Evolutionary conservation across 768 basidiomycete species (phyloP).

Genomic region (Arthromyces matolae): DNA sequence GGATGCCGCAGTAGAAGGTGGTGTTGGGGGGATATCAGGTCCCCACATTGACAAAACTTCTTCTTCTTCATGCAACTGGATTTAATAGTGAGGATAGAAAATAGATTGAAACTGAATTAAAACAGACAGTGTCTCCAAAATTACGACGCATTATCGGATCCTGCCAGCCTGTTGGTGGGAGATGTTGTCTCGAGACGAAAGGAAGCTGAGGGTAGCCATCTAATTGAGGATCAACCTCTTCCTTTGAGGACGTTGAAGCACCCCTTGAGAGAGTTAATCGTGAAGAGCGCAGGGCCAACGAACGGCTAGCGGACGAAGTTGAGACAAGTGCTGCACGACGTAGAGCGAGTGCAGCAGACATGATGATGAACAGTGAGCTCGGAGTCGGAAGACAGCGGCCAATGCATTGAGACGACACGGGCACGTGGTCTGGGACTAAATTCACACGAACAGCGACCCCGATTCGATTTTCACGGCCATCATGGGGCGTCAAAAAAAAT

Average conservation of each 20-base stretch:
- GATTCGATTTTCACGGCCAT: conserved; percentile 25
- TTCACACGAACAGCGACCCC: conserved; percentile 18
- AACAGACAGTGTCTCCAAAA: conserved; percentile 67
- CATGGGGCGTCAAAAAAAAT: conserved; percentile 22
- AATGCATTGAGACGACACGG: no score
- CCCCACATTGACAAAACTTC: conserved; percentile 87
- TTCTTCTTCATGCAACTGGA: conserved; percentile 75
- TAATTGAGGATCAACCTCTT: conserved; percentile 61
- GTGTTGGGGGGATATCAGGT: conserved; percentile 65
- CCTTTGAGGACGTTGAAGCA: conserved; percentile 32
- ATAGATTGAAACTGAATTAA: conserved; percentile 3
- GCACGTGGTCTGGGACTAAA: conserved; percentile 14
- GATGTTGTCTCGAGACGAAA: conserved; percentile 58
- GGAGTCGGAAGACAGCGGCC: conserved; percentile 12
- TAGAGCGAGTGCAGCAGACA: conserved; percentile 37
- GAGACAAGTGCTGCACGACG: conserved; percentile 36
- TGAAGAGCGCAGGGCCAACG: conserved; percentile 7
- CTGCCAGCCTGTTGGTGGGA: conserved; percentile 68
- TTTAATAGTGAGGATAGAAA: conserved; percentile 10
- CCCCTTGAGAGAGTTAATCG: conserved; percentile 17
- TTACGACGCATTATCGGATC: conserved; percentile 76
- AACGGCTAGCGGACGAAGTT: conserved; percentile 25
- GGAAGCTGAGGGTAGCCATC: conserved; percentile 73
- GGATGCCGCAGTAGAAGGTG: conserved; percentile 55
- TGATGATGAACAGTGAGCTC: conserved; percentile 16